These are phyloP conservation scores for Teratosphaeria destructans DNA, from an alignment of 2,329 filamentous ascomycete genomes.

Conservation along the genomic window DNA sequence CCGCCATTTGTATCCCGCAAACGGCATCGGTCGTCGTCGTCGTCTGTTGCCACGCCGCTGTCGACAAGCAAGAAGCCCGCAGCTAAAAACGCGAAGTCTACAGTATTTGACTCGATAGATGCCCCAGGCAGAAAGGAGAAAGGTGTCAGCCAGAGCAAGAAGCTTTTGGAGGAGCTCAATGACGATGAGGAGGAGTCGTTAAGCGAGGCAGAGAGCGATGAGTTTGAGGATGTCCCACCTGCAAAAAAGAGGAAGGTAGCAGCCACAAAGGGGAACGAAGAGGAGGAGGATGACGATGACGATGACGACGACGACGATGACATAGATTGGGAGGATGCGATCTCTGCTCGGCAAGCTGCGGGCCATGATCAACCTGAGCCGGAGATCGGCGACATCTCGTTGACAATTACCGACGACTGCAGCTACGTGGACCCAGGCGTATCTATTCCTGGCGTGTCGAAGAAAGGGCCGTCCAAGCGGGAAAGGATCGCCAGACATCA, in stretches of 20 bases:
- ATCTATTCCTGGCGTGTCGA: constrained; percentile 36
- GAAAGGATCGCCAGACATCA: constrained; percentile 67
- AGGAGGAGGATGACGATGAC: constrained; percentile 47
- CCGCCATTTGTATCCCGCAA: constrained; percentile 60
- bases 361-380: constrained; percentile 11
- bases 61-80: constrained; percentile 18
- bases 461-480: constrained; percentile 77
- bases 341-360: constrained; percentile 20
- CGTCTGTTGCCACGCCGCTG: constrained; percentile 24
- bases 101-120: constrained; percentile 37
- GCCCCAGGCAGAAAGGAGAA: constrained; percentile 21
- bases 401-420: constrained; percentile 28
- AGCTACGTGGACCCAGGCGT: constrained; percentile 30
- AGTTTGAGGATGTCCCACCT: constrained; percentile 39
- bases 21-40: constrained; percentile 44
- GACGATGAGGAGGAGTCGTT: constrained; percentile 30
- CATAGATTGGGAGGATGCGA: constrained; percentile 50
- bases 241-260: constrained; percentile 34
- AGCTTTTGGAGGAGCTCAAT: constrained; percentile 28
- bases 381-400: constrained; percentile 23
- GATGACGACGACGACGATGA: constrained; percentile 53
- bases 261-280: constrained; percentile 30
- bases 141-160: constrained; percentile 20
- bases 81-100: constrained; percentile 24
- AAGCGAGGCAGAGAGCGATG: constrained; percentile 36